Conservation (phyloP, 495 filamentous ascomycete genomes). For the Lophium mytilinum region DNA sequence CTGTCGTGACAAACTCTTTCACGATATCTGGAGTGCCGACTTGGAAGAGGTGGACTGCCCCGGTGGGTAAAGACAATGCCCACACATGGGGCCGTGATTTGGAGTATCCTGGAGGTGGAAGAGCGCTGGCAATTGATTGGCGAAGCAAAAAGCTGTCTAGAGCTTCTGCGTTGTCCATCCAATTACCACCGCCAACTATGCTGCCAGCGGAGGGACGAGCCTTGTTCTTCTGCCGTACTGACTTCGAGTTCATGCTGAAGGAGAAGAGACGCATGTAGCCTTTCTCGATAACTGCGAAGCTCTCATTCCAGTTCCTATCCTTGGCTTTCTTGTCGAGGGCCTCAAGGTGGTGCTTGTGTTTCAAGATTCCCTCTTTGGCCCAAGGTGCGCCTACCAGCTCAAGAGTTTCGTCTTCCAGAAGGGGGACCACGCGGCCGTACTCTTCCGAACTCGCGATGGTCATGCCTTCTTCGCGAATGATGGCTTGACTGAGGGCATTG, state of each 20-base stretch:
- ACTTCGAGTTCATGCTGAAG: conserved; percentile 65
- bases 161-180: conserved; percentile 88
- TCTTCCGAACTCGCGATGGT: conserved; percentile 38
- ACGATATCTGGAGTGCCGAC: conserved; percentile 93
- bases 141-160: conserved; percentile 79
- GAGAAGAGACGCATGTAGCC: conserved; percentile 94
- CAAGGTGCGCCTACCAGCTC: conserved; percentile 88
- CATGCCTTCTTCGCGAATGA: conserved; percentile 79
- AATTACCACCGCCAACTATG: conserved; percentile 89
- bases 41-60: conserved; percentile 94
- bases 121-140: conserved; percentile 83
- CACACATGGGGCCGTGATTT: conserved; percentile 86
- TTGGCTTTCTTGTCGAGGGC: conserved; percentile 82
- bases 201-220: conserved; percentile 45
- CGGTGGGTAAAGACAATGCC: conserved; percentile 86
- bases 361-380: conserved; percentile 93
- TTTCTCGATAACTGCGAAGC: conserved; percentile 96
- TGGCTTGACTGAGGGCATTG: conserved; percentile 87
- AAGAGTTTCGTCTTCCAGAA: conserved; percentile 85
- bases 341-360: conserved; percentile 94
- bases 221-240: conserved; percentile 61
- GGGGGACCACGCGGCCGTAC: conserved; percentile 47
- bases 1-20: conserved; percentile 84
- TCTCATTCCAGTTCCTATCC: conserved; percentile 87
- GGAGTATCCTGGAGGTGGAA: conserved; percentile 88